These are phyloP conservation scores for Chlorella ohadii DNA, from an alignment of 139 green algal species.

Conservation along the genomic window DNA sequence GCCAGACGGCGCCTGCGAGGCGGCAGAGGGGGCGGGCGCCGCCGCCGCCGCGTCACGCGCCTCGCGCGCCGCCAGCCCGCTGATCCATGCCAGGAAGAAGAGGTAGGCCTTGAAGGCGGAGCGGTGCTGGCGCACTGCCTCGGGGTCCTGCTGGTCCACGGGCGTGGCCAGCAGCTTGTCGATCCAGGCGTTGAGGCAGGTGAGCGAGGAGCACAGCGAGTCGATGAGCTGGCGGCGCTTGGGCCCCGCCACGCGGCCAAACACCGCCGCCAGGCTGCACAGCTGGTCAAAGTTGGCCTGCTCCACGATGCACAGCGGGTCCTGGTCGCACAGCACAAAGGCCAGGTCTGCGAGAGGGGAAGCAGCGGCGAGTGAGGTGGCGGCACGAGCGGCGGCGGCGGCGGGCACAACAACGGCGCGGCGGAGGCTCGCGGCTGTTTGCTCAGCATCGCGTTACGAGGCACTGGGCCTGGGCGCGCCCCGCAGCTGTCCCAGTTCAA, in stretches of 20 bases:
- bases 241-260: slow-evolving; percentile 39
- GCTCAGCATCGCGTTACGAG: too few relatives aligned
- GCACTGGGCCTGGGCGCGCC: too few relatives aligned
- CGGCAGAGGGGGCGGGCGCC: not conserved
- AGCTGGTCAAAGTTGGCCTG: slow-evolving; percentile 63
- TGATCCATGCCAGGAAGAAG: slow-evolving; percentile 73
- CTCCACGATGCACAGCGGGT: slow-evolving; percentile 60
- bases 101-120: slow-evolving; percentile 76
- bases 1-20: slow-evolving; percentile 5
- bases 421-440: too few relatives aligned
- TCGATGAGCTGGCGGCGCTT: slow-evolving; percentile 56
- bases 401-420: not conserved
- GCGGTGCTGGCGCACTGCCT: slow-evolving; percentile 45
- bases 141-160: slow-evolving; percentile 10
- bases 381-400: not conserved
- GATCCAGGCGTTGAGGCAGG: slow-evolving; percentile 65
- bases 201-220: slow-evolving; percentile 65
- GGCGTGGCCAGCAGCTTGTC: slow-evolving; percentile 36
- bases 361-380: not conserved
- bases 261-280: slow-evolving; percentile 49
- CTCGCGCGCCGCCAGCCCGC: slow-evolving; percentile 50
- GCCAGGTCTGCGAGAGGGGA: slow-evolving; percentile 48
- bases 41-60: not conserved
- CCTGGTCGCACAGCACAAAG: slow-evolving; percentile 64
- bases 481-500: too few relatives aligned